Conservation (phyloP, 257 asterid genomes). For the Fraxinus americana region DNA sequence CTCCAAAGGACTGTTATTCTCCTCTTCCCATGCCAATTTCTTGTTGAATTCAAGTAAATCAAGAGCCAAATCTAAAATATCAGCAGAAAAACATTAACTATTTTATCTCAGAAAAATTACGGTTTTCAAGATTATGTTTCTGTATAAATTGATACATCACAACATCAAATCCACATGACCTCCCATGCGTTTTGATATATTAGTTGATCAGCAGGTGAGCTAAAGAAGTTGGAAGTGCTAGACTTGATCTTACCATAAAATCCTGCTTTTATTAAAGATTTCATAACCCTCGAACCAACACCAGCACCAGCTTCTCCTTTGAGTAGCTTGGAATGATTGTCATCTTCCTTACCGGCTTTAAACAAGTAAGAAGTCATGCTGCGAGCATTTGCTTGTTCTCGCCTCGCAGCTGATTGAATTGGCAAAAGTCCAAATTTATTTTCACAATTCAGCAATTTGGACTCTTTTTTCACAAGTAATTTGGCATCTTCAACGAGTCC, state of each 20-base stretch:
- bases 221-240: neutral
- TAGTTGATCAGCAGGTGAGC: neutral
- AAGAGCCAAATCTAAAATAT: conserved; percentile 23
- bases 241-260: conserved; percentile 10
- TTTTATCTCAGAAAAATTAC: no score
- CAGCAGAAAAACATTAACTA: neutral
- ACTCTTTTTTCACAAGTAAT: neutral
- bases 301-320: no score
- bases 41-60: conserved; percentile 19
- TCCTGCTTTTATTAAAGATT: conserved; percentile 23
- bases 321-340: neutral
- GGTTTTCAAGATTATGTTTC: neutral
- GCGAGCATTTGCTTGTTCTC: no score
- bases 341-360: conserved; percentile 5
- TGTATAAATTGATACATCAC: neutral
- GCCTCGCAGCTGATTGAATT: no score
- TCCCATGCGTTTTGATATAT: neutral
- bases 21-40: conserved; percentile 27
- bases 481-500: conserved; percentile 11
- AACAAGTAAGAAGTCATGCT: no score
- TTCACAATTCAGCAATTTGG: no score
- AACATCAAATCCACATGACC: neutral
- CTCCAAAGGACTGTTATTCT: conserved; percentile 16
- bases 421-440: no score
- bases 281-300: conserved; percentile 18